Conservation (phyloP, 371 early-diverging fungal genomes). For the Zychaea mexicana region DNA sequence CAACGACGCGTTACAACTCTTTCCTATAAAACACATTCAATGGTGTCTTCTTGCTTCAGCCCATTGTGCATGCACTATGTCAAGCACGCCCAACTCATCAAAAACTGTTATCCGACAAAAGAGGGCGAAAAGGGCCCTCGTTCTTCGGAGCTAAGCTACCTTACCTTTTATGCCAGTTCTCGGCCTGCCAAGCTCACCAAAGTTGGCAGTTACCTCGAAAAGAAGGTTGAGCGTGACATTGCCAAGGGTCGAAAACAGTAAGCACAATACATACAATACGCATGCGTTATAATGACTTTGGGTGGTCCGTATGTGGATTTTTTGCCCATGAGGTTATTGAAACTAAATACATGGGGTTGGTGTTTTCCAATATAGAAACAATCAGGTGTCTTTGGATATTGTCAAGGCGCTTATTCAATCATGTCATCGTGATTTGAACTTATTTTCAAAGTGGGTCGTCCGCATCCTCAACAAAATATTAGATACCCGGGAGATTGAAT, state of each 20-base stretch:
- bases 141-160: constrained; percentile 82
- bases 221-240: constrained; percentile 66
- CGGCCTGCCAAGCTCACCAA: constrained; percentile 92
- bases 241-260: constrained; percentile 64
- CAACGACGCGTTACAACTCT: no score
- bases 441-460: constrained; percentile 76
- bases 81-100: constrained; percentile 89
- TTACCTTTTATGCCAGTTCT: constrained; percentile 86
- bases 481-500: constrained; percentile 55
- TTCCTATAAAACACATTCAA: no score
- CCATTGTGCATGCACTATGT: constrained; percentile 41
- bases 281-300: no score
- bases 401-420: constrained; percentile 71
- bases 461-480: constrained; percentile 52
- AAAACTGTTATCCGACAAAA: constrained; percentile 84
- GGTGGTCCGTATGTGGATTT: no score
- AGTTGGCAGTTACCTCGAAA: constrained; percentile 82
- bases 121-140: constrained; percentile 78
- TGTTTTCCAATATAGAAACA: constrained; percentile 27
- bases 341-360: not conserved
- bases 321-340: no score
- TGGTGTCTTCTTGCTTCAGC: constrained; percentile 8
- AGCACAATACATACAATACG: constrained; percentile 1
- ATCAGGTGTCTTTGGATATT: constrained; percentile 62
- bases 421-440: constrained; percentile 75